Percentiles rank a stretch among this genome's conserved stretches.
These are phyloP conservation scores for Phytophthora sojae DNA, from an alignment of 352 stramenopile genomes.

Conservation along the genomic window DNA sequence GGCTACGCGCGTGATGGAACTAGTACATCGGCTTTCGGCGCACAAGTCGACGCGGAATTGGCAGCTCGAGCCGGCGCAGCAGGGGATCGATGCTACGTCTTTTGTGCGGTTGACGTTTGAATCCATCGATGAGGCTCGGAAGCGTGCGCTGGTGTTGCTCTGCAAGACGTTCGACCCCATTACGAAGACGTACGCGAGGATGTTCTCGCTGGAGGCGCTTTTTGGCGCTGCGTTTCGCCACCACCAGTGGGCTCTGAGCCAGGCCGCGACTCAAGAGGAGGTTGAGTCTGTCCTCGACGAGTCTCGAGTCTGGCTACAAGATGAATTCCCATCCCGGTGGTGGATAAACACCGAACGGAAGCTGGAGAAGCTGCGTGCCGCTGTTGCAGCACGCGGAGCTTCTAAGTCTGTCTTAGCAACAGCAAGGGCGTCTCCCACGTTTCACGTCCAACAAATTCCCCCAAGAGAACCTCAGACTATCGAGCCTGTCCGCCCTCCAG, in stretches of 20 bases:
- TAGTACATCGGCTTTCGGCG: conserved; percentile 44
- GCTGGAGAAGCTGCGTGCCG: conserved; percentile 16
- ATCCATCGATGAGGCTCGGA: conserved; percentile 72
- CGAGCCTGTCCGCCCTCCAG: conserved; percentile 21
- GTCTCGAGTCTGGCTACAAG: conserved; percentile 46
- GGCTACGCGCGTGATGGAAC: conserved; percentile 50
- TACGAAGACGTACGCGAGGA: conserved; percentile 56
- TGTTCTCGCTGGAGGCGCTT: conserved; percentile 74
- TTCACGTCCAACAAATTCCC: conserved; percentile 36
- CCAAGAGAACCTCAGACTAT: conserved; percentile 26
- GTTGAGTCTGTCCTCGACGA: conserved; percentile 39
- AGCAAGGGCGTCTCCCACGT: conserved; percentile 3
- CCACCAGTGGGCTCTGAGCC: conserved; percentile 71
- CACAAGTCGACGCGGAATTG: conserved; percentile 38
- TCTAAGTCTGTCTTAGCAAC: conserved; percentile 15
- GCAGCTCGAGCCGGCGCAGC: conserved; percentile 35
- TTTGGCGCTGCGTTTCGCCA: conserved; percentile 57
- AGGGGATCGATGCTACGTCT: conserved; percentile 45
- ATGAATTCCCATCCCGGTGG: conserved; percentile 65
- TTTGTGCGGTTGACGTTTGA: conserved; percentile 79
- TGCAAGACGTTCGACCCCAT: conserved; percentile 82
- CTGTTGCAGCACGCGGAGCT: background rate
- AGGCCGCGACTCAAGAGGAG: conserved; percentile 48
- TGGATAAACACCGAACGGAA: conserved; percentile 40
- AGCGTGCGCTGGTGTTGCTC: conserved; percentile 70